These are phyloP conservation scores for Vanrija pseudolonga DNA, from an alignment of 1,284 basidiomycete species.

Conservation along the genomic window DNA sequence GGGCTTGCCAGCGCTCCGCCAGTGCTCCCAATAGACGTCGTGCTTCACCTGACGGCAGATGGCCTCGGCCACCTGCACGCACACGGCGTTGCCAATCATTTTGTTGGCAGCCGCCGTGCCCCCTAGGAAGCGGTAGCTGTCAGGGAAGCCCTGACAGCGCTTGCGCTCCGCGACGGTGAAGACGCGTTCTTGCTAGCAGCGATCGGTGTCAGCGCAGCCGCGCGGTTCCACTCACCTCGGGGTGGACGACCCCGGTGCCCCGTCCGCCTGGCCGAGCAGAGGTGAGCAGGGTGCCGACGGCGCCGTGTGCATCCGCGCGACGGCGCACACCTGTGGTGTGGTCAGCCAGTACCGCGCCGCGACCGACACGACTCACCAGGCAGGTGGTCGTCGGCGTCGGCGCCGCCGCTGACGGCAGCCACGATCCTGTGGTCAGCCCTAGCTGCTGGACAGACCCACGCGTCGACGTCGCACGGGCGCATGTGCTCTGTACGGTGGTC, in stretches of 20 bases:
- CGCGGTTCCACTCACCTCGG: constrained; percentile 13
- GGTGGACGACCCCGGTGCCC: constrained; percentile 18
- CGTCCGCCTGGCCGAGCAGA: constrained; percentile 13
- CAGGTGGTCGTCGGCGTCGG: not conserved
- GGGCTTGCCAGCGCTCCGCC: constrained; percentile 15
- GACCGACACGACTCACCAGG: no score
- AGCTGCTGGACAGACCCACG: constrained; percentile 3
- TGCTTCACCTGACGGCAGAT: constrained; percentile 18
- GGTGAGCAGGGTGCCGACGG: constrained; percentile 18
- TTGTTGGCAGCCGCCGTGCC: constrained; percentile 5
- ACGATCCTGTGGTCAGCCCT: not conserved
- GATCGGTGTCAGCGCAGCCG: not conserved
- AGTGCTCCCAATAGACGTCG: constrained; percentile 17
- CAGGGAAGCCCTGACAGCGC: constrained; percentile 28
- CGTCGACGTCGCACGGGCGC: constrained; percentile 4
- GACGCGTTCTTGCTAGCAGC: constrained; percentile 20
- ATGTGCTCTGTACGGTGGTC: constrained; percentile 22
- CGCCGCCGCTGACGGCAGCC: not conserved
- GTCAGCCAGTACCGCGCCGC: no score
- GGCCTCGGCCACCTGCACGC: constrained; percentile 20
- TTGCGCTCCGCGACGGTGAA: constrained; percentile 28
- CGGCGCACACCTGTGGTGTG: not conserved
- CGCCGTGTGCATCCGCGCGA: not conserved
- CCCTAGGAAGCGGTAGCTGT: constrained; percentile 18
- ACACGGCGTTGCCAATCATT: constrained; percentile 21